Evolutionary conservation across 371 early-diverging fungal species (phyloP), one percentile per base, ranked within the genome.

Genomic region (Conidiobolus incongruus): DNA sequence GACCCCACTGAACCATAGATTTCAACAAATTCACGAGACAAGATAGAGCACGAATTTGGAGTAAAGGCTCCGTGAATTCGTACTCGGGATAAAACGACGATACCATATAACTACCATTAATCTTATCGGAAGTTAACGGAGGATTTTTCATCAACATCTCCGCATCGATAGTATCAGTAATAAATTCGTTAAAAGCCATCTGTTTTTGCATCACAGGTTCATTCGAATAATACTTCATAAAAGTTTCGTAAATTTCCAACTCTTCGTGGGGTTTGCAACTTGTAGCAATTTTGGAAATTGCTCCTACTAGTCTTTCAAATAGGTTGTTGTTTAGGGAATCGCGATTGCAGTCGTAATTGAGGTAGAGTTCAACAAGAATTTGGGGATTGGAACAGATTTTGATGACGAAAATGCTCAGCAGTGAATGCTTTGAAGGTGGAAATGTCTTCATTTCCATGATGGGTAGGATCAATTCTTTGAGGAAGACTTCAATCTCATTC

Each of bases 301-400:
- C 26, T 4, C 30, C 19, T 31, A 29, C 19, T 30, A 41, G 17
- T 11, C 20, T 11, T 31, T 41, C 41, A 24, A 41, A 41, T 4
- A 41, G 12, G 30, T 41, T 41, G 30, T 41, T 41, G 20, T 41
- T 41, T 16, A 41, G 21, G 15, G 26, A 29, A 24, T 29, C 41
- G 52, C 56, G 17, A 65, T 68, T 6, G 68, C 97, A 96, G 58
- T 96, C 97, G 54, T 92, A 93, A 60, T 93, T 93, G 30, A 96
- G 64, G 46, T 91, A 96, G 23, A 96, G 67, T 52, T 96, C 97
- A 2, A 96, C 91, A 7, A 93, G 59, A 0, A 83, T 66, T 31
- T 76, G 70, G n/a, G 92, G 86, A 49, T 84, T 80, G 22, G 67
- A 57, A 45, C 88, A 68, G 37, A 47, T 64, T 40, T 65, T 56